phyloP scores from a whole-genome alignment of 176 grass and related monocot genomes.

The Eremochloa ophiuroides region DNA sequence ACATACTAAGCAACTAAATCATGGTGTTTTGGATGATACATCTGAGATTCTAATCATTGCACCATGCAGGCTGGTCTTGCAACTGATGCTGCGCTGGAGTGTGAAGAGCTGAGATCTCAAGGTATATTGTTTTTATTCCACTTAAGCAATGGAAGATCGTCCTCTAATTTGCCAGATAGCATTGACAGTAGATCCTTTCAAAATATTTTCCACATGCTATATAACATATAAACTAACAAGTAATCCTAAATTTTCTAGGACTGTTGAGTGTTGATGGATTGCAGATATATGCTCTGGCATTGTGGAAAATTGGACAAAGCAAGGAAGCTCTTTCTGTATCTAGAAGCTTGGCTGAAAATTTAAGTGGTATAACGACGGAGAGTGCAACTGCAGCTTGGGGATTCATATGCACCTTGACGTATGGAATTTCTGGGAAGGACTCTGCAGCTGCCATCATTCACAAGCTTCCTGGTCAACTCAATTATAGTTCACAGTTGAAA shows the following conservation, averaged over 20 bases:
- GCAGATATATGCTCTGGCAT: constrained; percentile 88
- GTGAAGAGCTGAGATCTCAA: constrained; percentile 74
- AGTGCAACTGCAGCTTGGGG: constrained; percentile 52
- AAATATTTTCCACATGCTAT: constrained; percentile 15
- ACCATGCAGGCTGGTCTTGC: constrained; percentile 70
- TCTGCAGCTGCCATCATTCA: constrained; percentile 63
- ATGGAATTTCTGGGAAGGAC: constrained; percentile 70
- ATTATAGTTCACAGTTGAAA: constrained; percentile 56
- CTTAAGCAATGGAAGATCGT: neutral
- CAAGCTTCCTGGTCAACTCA: constrained; percentile 64
- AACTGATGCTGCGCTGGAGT: constrained; percentile 53
- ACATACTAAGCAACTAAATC: neutral
- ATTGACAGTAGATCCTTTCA: constrained; percentile 14
- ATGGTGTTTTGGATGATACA: constrained; percentile 5
- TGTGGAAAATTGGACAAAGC: constrained; percentile 72
- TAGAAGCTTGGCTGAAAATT: constrained; percentile 60
- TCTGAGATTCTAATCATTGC: constrained; percentile 21
- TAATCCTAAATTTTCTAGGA: constrained; percentile 50
- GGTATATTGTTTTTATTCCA: constrained; percentile 47
- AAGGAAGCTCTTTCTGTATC: constrained; percentile 66
- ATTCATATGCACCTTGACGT: constrained; percentile 81
- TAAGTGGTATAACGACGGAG: constrained; percentile 56
- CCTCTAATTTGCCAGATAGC: neutral
- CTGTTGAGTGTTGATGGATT: constrained; percentile 61
- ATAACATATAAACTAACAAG: constrained; percentile 20